These are phyloP conservation scores for Beta lomatogona DNA, from an alignment of 179 eudicot species.

Conservation along the genomic window DNA sequence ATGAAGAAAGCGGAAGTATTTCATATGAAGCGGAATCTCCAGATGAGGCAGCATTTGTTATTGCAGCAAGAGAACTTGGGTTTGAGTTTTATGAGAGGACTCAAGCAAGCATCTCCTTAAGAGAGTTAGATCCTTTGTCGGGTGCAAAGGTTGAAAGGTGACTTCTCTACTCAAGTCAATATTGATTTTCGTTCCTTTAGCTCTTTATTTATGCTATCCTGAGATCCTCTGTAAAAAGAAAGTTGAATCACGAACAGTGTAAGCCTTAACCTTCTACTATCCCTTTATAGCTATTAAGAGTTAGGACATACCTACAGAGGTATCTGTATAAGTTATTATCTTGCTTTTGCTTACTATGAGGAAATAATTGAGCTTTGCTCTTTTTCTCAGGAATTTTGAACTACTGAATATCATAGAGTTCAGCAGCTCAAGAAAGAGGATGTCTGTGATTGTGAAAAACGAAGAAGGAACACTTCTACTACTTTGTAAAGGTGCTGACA, in stretches of 20 bases:
- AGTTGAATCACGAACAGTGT: background rate
- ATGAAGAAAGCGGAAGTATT: constrained; percentile 51
- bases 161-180: background rate
- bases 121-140: constrained; percentile 55
- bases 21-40: constrained; percentile 87
- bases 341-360: background rate
- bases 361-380: background rate
- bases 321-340: background rate
- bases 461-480: constrained; percentile 55
- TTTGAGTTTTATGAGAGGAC: constrained; percentile 69
- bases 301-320: background rate
- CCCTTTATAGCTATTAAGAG: background rate
- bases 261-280: background rate
- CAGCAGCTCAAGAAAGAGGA: constrained; percentile 64
- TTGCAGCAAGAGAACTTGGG: constrained; percentile 75
- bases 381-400: constrained; percentile 44
- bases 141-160: constrained; percentile 57
- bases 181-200: background rate
- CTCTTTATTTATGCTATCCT: background rate
- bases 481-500: constrained; percentile 78
- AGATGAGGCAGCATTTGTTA: constrained; percentile 81
- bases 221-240: background rate
- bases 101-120: constrained; percentile 54
- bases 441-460: constrained; percentile 60
- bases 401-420: constrained; percentile 59